Evolutionary conservation across 129 eudicot genomes (phyloP), one percentile per base, ranked within the genome.

Genomic region (Flaveria bidentis): DNA sequence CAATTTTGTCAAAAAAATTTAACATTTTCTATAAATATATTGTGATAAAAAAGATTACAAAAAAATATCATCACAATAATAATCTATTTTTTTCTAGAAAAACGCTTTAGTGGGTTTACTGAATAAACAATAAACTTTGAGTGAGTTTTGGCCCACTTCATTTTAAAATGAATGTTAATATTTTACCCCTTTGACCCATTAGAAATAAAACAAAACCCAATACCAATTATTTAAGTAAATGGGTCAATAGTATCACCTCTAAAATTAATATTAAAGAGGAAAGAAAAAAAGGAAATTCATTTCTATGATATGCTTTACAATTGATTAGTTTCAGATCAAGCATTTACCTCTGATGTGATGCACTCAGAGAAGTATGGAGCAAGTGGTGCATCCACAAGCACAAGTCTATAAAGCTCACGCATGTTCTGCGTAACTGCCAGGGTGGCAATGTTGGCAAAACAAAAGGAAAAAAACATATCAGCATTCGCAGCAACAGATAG

Each of bases 321-420:
- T 39, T 14, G 12, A 22, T n/a, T 20, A 33, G 16, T 72, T 55
- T 44, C 42, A 26, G 72, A 41, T 36, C 45, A 51, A 72, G 78
- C 50, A 42, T 80, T 68, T 88, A 93, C 98, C 98, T 93, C 98
- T 6, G 98, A 93, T 49, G 97, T 93, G 75, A 93, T 90, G 84
- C 98, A 93, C 84, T 93, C 98, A 17, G 98, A 93, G 82, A 93
- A 93, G 88, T 93, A 93, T 57, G 97, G 98, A 69, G 98, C 98
- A 75, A 93, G 82, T 36, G 97, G 98, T 16, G 98, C 91, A 81
- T 93, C 98, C 73, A 93, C 98, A 60, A 93, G 98, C 75, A 93
- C 98, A 46, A 93, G 84, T 74, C 98, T 93, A 82, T 93, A 93
- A 33, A 93, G 93, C 84, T 93, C 98, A 64, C 98, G 90, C 98